Percentiles rank a stretch among this genome's conserved stretches.
These are phyloP conservation scores for Leccinum olivaceopallidum DNA, from an alignment of 768 basidiomycete species.

Conservation along the genomic window DNA sequence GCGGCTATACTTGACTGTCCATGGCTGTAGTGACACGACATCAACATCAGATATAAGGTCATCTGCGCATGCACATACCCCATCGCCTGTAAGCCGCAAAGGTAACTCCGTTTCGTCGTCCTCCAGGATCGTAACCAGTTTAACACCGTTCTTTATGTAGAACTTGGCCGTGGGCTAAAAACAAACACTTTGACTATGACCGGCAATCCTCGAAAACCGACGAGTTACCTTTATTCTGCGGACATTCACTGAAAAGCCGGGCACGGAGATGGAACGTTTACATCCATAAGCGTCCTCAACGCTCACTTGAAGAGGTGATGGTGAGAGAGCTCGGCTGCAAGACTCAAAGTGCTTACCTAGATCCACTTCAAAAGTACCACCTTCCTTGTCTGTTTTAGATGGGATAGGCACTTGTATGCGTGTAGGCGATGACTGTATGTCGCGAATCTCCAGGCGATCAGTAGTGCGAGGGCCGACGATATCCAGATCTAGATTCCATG, in stretches of 20 bases:
- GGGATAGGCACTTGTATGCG: slow-evolving; percentile 70
- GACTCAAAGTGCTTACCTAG: slow-evolving; percentile 48
- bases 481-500: slow-evolving; percentile 86
- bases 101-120: slow-evolving; percentile 73
- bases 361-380: slow-evolving; percentile 79
- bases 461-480: slow-evolving; percentile 72
- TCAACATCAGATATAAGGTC: not conserved
- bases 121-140: slow-evolving; percentile 67
- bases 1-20: slow-evolving; percentile 76
- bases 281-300: slow-evolving; percentile 91
- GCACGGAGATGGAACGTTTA: slow-evolving; percentile 68
- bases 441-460: slow-evolving; percentile 54
- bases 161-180: slow-evolving; percentile 83
- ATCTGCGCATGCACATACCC: slow-evolving; percentile 49
- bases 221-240: slow-evolving; percentile 67
- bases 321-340: slow-evolving; percentile 5
- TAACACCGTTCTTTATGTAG: slow-evolving; percentile 63
- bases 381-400: slow-evolving; percentile 58
- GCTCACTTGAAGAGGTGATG: slow-evolving; percentile 49
- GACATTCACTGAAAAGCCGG: slow-evolving; percentile 85
- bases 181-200: not conserved
- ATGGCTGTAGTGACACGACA: slow-evolving; percentile 58
- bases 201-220: not conserved
- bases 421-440: slow-evolving; percentile 55
- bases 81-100: slow-evolving; percentile 86